phyloP scores from a whole-genome alignment of 2,329 filamentous ascomycete genomes.

The Acrodontium crateriforme region DNA sequence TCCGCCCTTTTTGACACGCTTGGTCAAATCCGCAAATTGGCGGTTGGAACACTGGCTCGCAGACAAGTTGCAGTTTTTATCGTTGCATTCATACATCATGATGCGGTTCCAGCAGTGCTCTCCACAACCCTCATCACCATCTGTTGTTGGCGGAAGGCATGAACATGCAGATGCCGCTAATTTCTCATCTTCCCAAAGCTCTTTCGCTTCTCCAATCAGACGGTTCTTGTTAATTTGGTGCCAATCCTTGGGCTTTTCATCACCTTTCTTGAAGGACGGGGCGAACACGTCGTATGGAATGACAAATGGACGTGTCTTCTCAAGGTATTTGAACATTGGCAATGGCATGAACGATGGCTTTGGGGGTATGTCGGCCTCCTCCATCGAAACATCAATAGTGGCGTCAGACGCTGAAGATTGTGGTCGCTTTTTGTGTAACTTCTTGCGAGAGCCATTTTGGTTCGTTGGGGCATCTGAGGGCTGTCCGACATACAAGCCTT shows the following conservation, averaged over 20 bases:
- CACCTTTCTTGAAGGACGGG: conserved; percentile 56
- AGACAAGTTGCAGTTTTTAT: conserved; percentile 71
- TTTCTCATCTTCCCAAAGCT: conserved; percentile 19
- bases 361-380: conserved; percentile 40
- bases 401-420: conserved; percentile 8
- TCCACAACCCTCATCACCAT: conserved; percentile 56
- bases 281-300: conserved; percentile 84
- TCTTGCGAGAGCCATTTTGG: conserved; percentile 28
- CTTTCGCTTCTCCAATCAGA: conserved; percentile 41
- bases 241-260: conserved; percentile 89
- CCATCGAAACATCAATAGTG: conserved; percentile 12
- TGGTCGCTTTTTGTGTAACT: conserved; percentile 29
- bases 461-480: conserved; percentile 33
- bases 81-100: conserved; percentile 95
- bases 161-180: conserved; percentile 43
- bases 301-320: conserved; percentile 61
- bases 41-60: conserved; percentile 69
- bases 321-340: conserved; percentile 35
- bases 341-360: conserved; percentile 13
- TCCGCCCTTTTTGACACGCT: conserved; percentile 59
- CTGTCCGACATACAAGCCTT: conserved; percentile 82
- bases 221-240: conserved; percentile 84
- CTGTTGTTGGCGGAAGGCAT: conserved; percentile 41
- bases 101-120: conserved; percentile 88
- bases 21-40: conserved; percentile 66